Percentiles rank a stretch among this genome's conserved stretches.
Conservation (phyloP, 495 filamentous ascomycete genomes). For the Xylaria flabelliformis region DNA sequence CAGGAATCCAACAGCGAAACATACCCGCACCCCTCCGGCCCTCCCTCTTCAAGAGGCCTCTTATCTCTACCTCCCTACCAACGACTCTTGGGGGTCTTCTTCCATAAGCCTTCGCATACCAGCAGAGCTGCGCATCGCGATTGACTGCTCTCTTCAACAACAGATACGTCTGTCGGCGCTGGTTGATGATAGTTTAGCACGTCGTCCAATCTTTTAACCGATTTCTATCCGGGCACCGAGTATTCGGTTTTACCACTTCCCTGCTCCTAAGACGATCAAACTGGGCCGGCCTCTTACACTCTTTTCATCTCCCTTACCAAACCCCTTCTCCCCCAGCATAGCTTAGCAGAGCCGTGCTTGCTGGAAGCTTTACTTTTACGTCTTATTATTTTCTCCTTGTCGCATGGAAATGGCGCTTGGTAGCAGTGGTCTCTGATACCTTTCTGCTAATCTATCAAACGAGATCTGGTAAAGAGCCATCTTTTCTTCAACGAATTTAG, state of each 20-base stretch:
- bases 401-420: neutral
- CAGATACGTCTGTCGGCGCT: neutral
- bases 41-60: slow-evolving; percentile 18
- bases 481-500: neutral
- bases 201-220: slow-evolving; percentile 21
- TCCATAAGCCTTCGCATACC: slow-evolving; percentile 10
- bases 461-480: neutral
- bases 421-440: slow-evolving; percentile 4
- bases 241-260: neutral
- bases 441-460: slow-evolving; percentile 10
- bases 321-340: neutral
- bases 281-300: slow-evolving; percentile 15
- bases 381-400: slow-evolving; percentile 6
- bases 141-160: slow-evolving; percentile 11
- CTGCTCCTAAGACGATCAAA: slow-evolving; percentile 22
- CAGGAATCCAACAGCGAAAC: slow-evolving; percentile 12
- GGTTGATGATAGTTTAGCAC: slow-evolving; percentile 13
- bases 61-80: slow-evolving; percentile 11
- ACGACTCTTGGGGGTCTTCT: neutral
- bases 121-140: slow-evolving; percentile 24
- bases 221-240: neutral
- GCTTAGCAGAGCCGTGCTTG: neutral
- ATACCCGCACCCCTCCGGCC: slow-evolving; percentile 9
- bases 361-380: neutral
- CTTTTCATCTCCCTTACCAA: slow-evolving; percentile 18